Conservation (phyloP, 495 filamentous ascomycete species). For the Penicillium macrosclerotiorum region DNA sequence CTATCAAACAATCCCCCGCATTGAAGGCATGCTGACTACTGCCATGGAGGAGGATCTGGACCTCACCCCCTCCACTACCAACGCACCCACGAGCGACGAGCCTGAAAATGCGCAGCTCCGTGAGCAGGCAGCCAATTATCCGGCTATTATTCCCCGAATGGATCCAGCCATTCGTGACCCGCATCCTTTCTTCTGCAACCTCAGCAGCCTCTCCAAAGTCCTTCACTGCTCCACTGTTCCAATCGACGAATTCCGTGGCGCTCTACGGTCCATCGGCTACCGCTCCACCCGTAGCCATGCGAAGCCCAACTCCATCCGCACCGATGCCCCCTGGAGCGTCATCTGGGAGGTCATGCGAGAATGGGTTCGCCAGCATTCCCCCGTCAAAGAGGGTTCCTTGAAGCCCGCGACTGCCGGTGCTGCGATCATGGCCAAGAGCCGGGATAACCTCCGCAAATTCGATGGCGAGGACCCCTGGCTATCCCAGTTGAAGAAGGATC, state of each 20-base stretch:
- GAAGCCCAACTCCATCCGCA: slow-evolving; percentile 84
- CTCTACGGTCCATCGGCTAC: slow-evolving; percentile 77
- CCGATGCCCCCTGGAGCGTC: slow-evolving; percentile 82
- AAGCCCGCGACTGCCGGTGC: slow-evolving; percentile 67
- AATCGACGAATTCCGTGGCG: slow-evolving; percentile 71
- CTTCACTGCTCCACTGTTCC: slow-evolving; percentile 75
- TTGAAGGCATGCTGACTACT: slow-evolving; percentile 88
- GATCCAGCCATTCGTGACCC: slow-evolving; percentile 60
- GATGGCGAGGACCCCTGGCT: slow-evolving; percentile 23
- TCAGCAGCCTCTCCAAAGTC: slow-evolving; percentile 65
- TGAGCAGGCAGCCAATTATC: slow-evolving; percentile 18
- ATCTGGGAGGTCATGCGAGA: slow-evolving; percentile 94
- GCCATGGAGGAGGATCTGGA: slow-evolving; percentile 72
- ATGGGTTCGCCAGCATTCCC: slow-evolving; percentile 76
- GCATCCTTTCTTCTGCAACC: slow-evolving; percentile 86
- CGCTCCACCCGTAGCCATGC: slow-evolving; percentile 78
- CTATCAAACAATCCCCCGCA: slow-evolving; percentile 75
- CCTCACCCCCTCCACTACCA: slow-evolving; percentile 14
- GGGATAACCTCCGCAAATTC: slow-evolving; percentile 22
- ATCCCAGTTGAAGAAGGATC: slow-evolving; percentile 32
- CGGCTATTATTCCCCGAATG: slow-evolving; percentile 35
- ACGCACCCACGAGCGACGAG: no score
- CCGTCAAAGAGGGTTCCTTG: slow-evolving; percentile 68
- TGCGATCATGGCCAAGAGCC: slow-evolving; percentile 54
- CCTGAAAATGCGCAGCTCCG: no score